Evolutionary conservation across 2,329 filamentous ascomycete genomes (phyloP).

Genomic region (Trichoderma harzianum): DNA sequence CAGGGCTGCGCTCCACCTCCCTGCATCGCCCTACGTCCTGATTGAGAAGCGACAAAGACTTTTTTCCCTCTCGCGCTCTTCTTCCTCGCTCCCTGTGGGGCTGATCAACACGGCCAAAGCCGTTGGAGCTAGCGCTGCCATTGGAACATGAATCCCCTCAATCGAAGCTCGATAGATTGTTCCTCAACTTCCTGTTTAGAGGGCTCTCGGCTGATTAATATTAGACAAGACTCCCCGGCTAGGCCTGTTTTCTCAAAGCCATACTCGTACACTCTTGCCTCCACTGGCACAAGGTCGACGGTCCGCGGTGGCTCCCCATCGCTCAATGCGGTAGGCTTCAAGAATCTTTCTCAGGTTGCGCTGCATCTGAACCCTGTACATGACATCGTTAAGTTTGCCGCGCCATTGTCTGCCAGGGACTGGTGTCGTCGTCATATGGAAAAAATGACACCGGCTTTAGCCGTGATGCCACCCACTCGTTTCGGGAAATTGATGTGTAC

Average conservation of each 20-base stretch:
- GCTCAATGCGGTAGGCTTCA: constrained; percentile 7
- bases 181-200: constrained; percentile 12
- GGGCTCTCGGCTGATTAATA: constrained; percentile 1
- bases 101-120: constrained; percentile 16
- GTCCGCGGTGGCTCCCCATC: not conserved
- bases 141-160: not conserved
- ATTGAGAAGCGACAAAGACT: not conserved
- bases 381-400: not conserved
- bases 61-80: not conserved
- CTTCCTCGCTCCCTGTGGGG: not conserved
- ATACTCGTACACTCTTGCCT: not conserved
- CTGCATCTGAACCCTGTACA: not conserved
- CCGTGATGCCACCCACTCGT: not conserved
- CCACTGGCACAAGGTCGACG: not conserved
- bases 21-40: constrained; percentile 10
- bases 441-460: constrained; percentile 3
- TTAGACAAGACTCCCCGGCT: not conserved
- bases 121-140: not conserved
- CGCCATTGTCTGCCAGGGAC: constrained; percentile 6
- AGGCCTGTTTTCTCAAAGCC: not conserved
- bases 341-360: not conserved
- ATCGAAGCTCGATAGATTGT: constrained; percentile 2
- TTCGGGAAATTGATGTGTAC: not conserved
- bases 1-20: constrained; percentile 4
- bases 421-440: not conserved